Percentiles rank a stretch among this genome's conserved stretches.
Evolutionary conservation across 176 grass and related monocot species (phyloP).

Genomic region (Oryza glumipatula): DNA sequence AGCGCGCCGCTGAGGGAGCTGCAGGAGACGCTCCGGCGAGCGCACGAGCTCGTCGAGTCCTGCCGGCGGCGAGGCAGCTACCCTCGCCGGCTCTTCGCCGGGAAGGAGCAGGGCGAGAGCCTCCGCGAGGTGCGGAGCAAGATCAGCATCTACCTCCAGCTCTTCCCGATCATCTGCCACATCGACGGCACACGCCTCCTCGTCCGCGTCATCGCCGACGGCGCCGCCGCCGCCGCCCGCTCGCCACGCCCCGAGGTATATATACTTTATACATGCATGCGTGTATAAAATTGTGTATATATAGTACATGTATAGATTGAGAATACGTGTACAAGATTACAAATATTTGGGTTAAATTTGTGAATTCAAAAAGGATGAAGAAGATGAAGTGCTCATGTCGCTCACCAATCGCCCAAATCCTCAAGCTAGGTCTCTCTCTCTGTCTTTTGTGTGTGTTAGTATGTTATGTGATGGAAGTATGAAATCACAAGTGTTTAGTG

Average conservation of each 20-base stretch:
- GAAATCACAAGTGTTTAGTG: not conserved
- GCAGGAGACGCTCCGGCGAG: slow-evolving; percentile 37
- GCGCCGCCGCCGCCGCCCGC: not conserved
- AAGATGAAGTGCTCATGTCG: not conserved
- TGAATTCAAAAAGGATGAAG: not conserved
- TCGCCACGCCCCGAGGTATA: not conserved
- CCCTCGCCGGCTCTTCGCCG: slow-evolving; percentile 23
- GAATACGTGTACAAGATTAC: not conserved
- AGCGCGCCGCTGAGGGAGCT: slow-evolving; percentile 37
- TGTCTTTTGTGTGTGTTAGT: not conserved
- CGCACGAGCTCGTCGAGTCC: slow-evolving; percentile 34
- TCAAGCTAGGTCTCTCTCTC: not conserved
- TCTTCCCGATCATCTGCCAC: slow-evolving; percentile 50
- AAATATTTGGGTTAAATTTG: not conserved
- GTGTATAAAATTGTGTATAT: too few relatives aligned
- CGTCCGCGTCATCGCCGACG: slow-evolving; percentile 26
- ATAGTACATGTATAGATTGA: not conserved
- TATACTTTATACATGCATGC: not conserved
- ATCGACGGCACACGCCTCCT: slow-evolving; percentile 45
- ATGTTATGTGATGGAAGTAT: not conserved
- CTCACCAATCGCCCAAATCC: not conserved
- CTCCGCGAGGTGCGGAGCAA: slow-evolving; percentile 33
- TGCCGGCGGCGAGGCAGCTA: slow-evolving; percentile 39
- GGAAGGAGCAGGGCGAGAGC: not conserved
- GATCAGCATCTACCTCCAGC: slow-evolving; percentile 46